Evolutionary conservation across 768 basidiomycete genomes (phyloP), one percentile per base, ranked within the genome.

Genomic region (Boletus sp.): DNA sequence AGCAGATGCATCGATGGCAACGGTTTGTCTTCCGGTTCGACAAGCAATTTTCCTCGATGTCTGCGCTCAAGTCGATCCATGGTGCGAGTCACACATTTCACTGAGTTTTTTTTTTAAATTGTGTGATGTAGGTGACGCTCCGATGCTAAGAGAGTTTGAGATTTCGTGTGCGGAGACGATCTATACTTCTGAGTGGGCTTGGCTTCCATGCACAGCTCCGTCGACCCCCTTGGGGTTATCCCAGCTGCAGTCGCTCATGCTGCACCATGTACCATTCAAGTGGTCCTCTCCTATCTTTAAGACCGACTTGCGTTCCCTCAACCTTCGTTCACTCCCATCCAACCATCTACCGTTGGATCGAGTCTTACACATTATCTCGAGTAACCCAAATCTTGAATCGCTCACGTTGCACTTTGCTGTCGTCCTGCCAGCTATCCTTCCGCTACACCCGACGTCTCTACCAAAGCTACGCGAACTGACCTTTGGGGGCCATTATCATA

Each of bases 1-100:
- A 88, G 60, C 86, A 90, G 66, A 90, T 90, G 83, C 83, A 83
- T 58, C 80, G 89, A 29, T 92, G 89, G 89, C 79, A 87, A 64
- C 77, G 88, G 23, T 92, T 92, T 61, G 79, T 90, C 11, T 90
- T 92, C 63, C 75, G 85, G 39, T 91, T 88, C 60, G 87, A 90
- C 64, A 85, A 82, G 66, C 84, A 85, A 33, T 90, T 90, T 68
- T 71, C 82, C 17, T 88, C 88, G 4, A 80, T 90, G 72, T 75
- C 76, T 53, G 88, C 90, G 8, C 77, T 92, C 58, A 87, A 87
- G 66, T 81, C 83, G 17, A 83, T 91, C 61, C 79, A 77, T 48
- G 87, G 88, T 88, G 56, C 44, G 81, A 72, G 50, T 30, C 34
- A 41, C 42, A 21, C 35, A 42, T 35, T 43, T 21, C n/a, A 7